Evolutionary conservation across 2,329 filamentous ascomycete genomes (phyloP), one percentile per base, ranked within the genome.

Genomic region (Podosphaera fusca): DNA sequence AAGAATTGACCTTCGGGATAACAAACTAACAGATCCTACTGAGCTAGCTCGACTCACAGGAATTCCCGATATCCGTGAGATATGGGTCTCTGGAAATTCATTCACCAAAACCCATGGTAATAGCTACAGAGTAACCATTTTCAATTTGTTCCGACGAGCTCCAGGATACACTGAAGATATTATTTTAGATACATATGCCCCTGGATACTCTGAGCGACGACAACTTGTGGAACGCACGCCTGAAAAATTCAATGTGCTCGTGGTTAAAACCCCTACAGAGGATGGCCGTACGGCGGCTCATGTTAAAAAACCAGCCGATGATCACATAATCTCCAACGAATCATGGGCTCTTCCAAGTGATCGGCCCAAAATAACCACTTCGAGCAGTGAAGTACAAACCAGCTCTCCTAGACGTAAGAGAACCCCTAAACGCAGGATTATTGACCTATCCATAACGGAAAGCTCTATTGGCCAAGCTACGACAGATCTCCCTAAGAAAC

Each of bases 91-190:
- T 60, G 87, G 87, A 30, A 98, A 98, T 64, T 87, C 89, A 0
- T 95, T 96, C 65, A 85, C 84, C 49, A 87, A 85, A 63, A 89
- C 87, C 0, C 87, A 95, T 67, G 77, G 82, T 59, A 81, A 36
- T 30, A 57, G 84, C 63, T 94, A 95, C 67, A 81, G 92, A 54
- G 76, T 94, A 61, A 85, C 82, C 29, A 94, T 96, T 60, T 95
- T 98, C 79, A 98, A 96, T 65, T 75, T 96, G 2, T 98, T 98
- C 74, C 81, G 92, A 61, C 82, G 80, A 59, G 88, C 87, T 0
- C 87, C 90, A 9, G 92, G 92, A 4, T 94, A 92, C 65, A 84
- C 82, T 0, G 86, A 95, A 62, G 92, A 98, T 66, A 81, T 96
- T 59, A 74, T 87, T 51, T 90, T 98, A 63, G 92, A 98, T 67